Evolutionary conservation across 2,329 filamentous ascomycete species (phyloP), one percentile per base, ranked within the genome.

Genomic region (Gnomoniopsis sp.): DNA sequence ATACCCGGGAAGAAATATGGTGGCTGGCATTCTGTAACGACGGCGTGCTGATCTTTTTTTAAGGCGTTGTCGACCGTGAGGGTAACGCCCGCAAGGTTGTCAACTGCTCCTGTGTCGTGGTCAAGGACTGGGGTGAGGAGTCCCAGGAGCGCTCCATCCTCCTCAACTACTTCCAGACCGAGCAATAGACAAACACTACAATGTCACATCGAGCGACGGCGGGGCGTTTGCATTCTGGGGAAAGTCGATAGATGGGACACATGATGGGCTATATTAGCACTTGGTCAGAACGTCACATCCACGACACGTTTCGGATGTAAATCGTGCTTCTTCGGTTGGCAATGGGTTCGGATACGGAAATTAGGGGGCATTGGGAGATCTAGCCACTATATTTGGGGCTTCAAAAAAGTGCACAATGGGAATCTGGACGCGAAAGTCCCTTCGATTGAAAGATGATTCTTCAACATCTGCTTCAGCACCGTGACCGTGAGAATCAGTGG

Each of bases 71-170:
- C 73, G 95, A 99, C 85, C 93, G 95, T 76, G 95, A 99, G 83
- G 95, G 95, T 73, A 99, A 99, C 82, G 92, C 95, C 74, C 91
- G 95, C 82, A 99, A 99, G 89, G 93, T 99, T 70, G 95, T 99
- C 84, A 99, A 99, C 90, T 99, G 95, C 92, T 98, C 93, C 75
- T 98, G 95, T 86, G 95, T 99, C 74, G 95, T 99, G 65, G 95
- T 99, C 75, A 93, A 95, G 85, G 93, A 99, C 81, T 99, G 95
- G 95, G 95, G 95, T 87, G 95, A 98, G 88, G 95, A 99, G 86
- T 96, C 90, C 69, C 93, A 96, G 84, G 95, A 99, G 88, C 93
- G 95, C 77, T 91, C 88, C 75, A 92, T 98, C 81, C 90, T 99
- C 77, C 91, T 99, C 80, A 96, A 99, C 89, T 99, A 99, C 90